Percentiles rank a stretch among this genome's conserved stretches.
phyloP scores from a whole-genome alignment of 345 rosid species.

The Fremontodendron californicum region DNA sequence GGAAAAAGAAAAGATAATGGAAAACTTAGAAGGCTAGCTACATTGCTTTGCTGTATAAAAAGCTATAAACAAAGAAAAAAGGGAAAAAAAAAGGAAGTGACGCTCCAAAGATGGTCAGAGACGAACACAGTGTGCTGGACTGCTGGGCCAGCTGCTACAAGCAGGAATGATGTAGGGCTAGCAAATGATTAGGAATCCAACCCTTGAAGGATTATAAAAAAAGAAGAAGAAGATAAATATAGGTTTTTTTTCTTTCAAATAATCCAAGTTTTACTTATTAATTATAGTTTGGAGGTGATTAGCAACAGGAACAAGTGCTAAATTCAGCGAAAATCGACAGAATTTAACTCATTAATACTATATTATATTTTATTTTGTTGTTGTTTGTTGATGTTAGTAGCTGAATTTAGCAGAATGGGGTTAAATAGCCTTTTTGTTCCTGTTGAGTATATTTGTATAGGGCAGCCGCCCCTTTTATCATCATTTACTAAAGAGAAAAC shows the following conservation, averaged over 20 bases:
- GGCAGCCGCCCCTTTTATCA: not conserved
- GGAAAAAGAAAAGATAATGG: conserved; percentile 7
- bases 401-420: conserved; percentile 40
- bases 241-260: not conserved
- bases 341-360: not conserved
- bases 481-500: not conserved
- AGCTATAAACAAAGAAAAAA: conserved; percentile 29
- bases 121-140: not conserved
- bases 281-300: conserved; percentile 17
- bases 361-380: not conserved
- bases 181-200: conserved; percentile 35
- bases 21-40: conserved; percentile 22
- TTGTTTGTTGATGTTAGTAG: conserved; percentile 10
- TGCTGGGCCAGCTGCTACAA: conserved; percentile 38
- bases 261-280: conserved; percentile 6
- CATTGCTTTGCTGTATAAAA: conserved; percentile 40
- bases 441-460: conserved; percentile 19
- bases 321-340: conserved; percentile 31
- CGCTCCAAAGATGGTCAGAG: conserved; percentile 28
- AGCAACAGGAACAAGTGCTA: conserved; percentile 52
- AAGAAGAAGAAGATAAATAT: not conserved
- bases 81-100: conserved; percentile 14
- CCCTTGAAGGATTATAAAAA: not conserved
- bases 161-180: conserved; percentile 37
- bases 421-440: conserved; percentile 35